These are phyloP conservation scores for Acephala macrosclerotiorum DNA, from an alignment of 2,329 filamentous ascomycete species.

Conservation along the genomic window DNA sequence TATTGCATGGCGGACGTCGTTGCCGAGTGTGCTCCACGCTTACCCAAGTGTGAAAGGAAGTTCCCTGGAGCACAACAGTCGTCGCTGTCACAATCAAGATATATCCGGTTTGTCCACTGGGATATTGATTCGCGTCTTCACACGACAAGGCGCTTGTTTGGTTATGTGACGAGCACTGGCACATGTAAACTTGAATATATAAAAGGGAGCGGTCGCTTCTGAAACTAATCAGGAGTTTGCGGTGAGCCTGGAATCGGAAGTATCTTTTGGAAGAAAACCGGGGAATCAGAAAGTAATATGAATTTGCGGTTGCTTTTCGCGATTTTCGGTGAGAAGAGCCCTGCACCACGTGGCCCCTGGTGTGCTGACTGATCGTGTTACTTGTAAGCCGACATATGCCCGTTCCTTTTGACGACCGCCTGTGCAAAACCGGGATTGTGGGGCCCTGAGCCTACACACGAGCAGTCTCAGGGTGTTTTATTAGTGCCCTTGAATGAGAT, in stretches of 20 bases:
- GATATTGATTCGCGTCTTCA: constrained; percentile 7
- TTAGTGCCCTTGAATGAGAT: too few species aligned
- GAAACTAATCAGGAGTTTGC: constrained; percentile 2
- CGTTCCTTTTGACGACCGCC: too few species aligned
- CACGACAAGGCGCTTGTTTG: neutral
- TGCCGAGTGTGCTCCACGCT: neutral
- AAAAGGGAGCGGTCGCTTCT: constrained; percentile 7
- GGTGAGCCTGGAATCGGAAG: neutral
- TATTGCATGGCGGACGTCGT: neutral
- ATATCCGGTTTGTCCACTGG: constrained; percentile 2
- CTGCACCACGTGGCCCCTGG: too few species aligned
- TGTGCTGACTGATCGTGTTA: too few species aligned
- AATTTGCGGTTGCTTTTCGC: neutral
- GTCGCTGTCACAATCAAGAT: constrained; percentile 2
- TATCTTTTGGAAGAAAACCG: constrained; percentile 7
- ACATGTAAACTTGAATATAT: constrained; percentile 7
- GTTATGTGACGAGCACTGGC: constrained; percentile 1
- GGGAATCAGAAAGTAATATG: constrained; percentile 3
- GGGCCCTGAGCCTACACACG: too few species aligned
- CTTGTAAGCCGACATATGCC: too few species aligned
- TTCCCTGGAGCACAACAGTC: neutral
- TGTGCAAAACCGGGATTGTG: too few species aligned
- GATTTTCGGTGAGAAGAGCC: neutral
- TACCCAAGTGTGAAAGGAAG: neutral
- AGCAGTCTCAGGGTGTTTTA: too few species aligned